Evolutionary conservation across 2,329 filamentous ascomycete genomes (phyloP), one percentile per base, ranked within the genome.

Genomic region (Scedosporium dehoogii): DNA sequence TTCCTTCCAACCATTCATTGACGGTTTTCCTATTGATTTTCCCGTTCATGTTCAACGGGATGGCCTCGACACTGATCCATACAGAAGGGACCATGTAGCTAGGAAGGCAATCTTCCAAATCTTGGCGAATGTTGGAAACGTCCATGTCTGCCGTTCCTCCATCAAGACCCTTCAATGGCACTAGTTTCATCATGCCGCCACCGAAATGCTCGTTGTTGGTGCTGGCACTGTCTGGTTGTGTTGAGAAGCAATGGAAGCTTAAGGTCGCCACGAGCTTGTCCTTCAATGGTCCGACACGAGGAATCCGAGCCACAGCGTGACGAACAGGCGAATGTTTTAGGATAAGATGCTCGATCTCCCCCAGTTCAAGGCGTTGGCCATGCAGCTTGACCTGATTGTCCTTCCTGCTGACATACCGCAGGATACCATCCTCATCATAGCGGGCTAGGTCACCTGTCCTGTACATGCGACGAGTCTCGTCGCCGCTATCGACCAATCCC

Each of bases 331-430:
- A 16, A n/a, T 25, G 14, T n/a, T 6, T 58, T 4, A 41, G 7
- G 57, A 97, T 77, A 72, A 96, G 88, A 48, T 81, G 89, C 73
- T 97, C 92, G 67, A 97, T 96, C 67, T 97, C 94, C 66, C 88
- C 89, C 56, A 97, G 85, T 76, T 99, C 94, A 67, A 99, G 96
- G 65, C 93, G 84, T 81, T 97, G 97, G 1, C 93, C 93, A 64
- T 93, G 88, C 67, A 97, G 93, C 79, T 97, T 97, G 77, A 58
- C 56, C 21, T 58, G 56, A 12, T 65, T 56, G 4, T 73, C 72
- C 7, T 67, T 69, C 0, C 72, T 67, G 1, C 72, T 71, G 0
- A 65, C 51, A 6, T 68, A 69, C 16, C 69, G 63, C 16, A 72
- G 58, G 0, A 58, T 67, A 0, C 70, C 69, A 9, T 71, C 69